phyloP scores from a whole-genome alignment of 169 alveolate genomes.

The Condylostoma magnum region DNA sequence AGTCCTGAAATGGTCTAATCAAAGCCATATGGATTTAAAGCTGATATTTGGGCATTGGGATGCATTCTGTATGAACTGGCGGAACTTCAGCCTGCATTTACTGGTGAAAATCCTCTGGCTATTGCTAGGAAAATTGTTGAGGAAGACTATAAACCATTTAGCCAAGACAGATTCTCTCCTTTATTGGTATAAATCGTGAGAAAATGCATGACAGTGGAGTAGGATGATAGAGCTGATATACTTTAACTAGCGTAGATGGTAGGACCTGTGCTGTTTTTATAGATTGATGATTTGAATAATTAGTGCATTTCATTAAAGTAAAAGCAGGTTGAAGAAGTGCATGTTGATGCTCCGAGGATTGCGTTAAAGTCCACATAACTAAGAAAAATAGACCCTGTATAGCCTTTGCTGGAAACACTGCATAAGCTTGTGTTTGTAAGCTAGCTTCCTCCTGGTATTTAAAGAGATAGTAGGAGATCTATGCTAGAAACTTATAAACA shows the following conservation, averaged over 20 bases:
- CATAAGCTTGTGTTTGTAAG: conserved; percentile 24
- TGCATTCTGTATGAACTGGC: conserved; percentile 78
- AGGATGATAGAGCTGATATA: conserved; percentile 46
- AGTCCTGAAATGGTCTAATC: conserved; percentile 77
- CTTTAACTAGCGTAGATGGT: conserved; percentile 26
- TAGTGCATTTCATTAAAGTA: not conserved
- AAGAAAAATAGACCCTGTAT: conserved; percentile 19
- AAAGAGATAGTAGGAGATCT: conserved; percentile 21
- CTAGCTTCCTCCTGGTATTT: conserved; percentile 22
- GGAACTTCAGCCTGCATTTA: conserved; percentile 66
- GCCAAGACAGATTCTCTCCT: conserved; percentile 34
- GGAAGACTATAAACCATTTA: conserved; percentile 56
- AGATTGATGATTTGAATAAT: conserved; percentile 20
- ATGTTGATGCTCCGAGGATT: not conserved
- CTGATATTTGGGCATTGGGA: conserved; percentile 84
- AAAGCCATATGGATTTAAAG: conserved; percentile 61
- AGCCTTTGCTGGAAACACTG: not conserved
- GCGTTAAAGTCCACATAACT: not conserved
- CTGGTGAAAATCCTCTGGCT: conserved; percentile 73
- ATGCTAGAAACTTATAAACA: conserved; percentile 24
- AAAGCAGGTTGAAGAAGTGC: not conserved
- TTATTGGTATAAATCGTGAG: conserved; percentile 37
- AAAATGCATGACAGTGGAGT: conserved; percentile 50
- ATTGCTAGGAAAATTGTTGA: conserved; percentile 73
- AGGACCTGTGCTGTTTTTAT: conserved; percentile 14